Evolutionary conservation across 1,284 basidiomycete genomes (phyloP).

Genomic region (Ganoderma sp.): DNA sequence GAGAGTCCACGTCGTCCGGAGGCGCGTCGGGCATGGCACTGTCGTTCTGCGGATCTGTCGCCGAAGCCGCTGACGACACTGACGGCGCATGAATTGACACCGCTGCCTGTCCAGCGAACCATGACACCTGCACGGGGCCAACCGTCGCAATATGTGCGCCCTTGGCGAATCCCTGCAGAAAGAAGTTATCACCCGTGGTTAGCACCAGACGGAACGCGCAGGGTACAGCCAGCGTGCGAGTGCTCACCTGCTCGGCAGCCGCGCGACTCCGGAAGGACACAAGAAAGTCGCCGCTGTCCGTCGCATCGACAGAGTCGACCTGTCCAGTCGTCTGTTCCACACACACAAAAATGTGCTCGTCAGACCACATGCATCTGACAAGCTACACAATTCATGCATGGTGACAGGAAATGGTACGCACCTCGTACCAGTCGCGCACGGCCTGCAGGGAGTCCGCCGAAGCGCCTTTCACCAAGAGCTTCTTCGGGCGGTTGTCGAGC

Average conservation of each 20-base stretch:
- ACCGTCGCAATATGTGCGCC: conserved; percentile 66
- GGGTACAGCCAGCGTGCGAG: neutral
- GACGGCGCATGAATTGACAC: conserved; percentile 30
- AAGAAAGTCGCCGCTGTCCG: conserved; percentile 60
- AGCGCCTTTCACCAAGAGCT: conserved; percentile 76
- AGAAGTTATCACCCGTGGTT: neutral
- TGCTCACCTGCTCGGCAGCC: conserved; percentile 74
- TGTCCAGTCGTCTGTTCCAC: conserved; percentile 64
- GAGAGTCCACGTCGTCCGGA: conserved; percentile 26
- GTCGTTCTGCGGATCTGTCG: conserved; percentile 25
- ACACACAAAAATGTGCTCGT: conserved; percentile 7
- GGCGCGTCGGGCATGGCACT: conserved; percentile 15
- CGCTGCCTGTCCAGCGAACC: conserved; percentile 55
- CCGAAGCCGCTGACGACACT: conserved; percentile 28
- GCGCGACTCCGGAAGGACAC: conserved; percentile 71
- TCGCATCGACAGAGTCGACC: conserved; percentile 63
- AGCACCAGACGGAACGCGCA: neutral
- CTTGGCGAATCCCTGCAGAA: conserved; percentile 68
- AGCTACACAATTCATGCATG: neutral
- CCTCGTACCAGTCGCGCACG: conserved; percentile 85
- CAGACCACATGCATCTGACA: conserved; percentile 8
- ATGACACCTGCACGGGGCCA: conserved; percentile 68
- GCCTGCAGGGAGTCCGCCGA: conserved; percentile 60
- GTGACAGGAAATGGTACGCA: conserved; percentile 42
- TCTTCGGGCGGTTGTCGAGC: conserved; percentile 90